A percentile compares a stretch with the other conserved stretches of the same genome.
phyloP scores from a whole-genome alignment of 78 protist genomes.

The Dictyostelium citrinum region DNA sequence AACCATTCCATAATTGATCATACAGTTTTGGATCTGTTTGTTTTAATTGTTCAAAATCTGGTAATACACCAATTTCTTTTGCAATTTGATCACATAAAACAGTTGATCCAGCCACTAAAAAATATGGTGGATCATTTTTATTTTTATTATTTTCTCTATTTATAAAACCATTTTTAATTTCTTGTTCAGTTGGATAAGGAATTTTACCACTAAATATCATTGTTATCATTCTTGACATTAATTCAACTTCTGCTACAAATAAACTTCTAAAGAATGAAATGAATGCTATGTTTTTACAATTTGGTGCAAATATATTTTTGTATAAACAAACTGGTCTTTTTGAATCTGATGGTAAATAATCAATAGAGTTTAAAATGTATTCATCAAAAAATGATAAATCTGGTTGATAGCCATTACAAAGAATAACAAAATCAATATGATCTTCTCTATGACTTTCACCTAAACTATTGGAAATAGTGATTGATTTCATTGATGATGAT shows the following conservation, averaged over 20 bases:
- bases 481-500: background rate
- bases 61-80: background rate
- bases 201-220: constrained; percentile 8
- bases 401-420: constrained; percentile 5
- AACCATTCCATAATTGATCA: background rate
- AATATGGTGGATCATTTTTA: background rate
- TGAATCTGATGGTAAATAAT: background rate
- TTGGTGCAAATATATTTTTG: background rate
- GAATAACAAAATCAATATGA: background rate
- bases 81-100: background rate
- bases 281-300: background rate
- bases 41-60: background rate
- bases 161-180: background rate
- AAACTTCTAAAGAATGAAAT: background rate
- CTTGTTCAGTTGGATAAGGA: background rate
- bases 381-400: background rate
- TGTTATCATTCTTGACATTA: background rate
- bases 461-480: background rate
- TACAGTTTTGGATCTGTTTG: background rate
- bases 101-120: background rate
- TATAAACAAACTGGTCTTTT: background rate
- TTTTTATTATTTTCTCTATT: background rate
- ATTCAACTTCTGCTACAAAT: background rate
- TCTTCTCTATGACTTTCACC: background rate
- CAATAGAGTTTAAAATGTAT: background rate